phyloP scores from a whole-genome alignment of 805 yeast species.

The Kuraishia ogatae region DNA sequence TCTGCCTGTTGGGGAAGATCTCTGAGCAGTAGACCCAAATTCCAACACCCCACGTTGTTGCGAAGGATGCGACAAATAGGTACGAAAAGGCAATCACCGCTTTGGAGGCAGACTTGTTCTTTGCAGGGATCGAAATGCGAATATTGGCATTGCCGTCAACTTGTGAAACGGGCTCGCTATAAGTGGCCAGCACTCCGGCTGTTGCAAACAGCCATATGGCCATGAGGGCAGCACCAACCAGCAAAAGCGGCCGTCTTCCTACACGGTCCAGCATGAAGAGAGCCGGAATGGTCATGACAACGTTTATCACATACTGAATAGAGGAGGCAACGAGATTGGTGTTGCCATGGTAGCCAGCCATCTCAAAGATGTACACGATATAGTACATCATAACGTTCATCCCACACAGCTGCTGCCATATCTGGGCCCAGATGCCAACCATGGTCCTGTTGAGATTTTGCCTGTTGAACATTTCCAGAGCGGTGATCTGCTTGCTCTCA shows the following conservation, averaged over 20 bases:
- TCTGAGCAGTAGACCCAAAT: conserved; percentile 52
- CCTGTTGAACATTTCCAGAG: conserved; percentile 41
- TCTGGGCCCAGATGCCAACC: conserved; percentile 44
- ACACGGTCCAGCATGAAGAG: conserved; percentile 48
- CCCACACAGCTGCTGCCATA: conserved; percentile 59
- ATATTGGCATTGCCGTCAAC: conserved; percentile 20
- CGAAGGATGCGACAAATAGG: conserved; percentile 35
- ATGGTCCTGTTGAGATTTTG: conserved; percentile 41
- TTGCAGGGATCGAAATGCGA: conserved; percentile 26
- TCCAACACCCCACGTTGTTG: conserved; percentile 38
- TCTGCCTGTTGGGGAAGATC: conserved; percentile 51
- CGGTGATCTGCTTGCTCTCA: conserved; percentile 33
- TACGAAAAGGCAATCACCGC: conserved; percentile 40
- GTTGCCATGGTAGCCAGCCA: conserved; percentile 51
- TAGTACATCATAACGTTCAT: conserved; percentile 66
- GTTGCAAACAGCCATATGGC: conserved; percentile 32
- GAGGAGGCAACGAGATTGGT: conserved; percentile 46
- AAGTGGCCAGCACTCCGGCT: conserved; percentile 33
- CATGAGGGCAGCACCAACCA: conserved; percentile 40
- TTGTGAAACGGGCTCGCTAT: conserved; percentile 23
- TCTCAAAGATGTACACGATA: conserved; percentile 53
- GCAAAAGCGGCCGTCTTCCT: conserved; percentile 59
- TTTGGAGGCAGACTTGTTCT: conserved; percentile 25
- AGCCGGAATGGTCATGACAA: conserved; percentile 52
- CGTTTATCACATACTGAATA: conserved; percentile 48